phyloP scores from a whole-genome alignment of 2,329 filamentous ascomycete genomes.

The Neocucurbitaria cava region DNA sequence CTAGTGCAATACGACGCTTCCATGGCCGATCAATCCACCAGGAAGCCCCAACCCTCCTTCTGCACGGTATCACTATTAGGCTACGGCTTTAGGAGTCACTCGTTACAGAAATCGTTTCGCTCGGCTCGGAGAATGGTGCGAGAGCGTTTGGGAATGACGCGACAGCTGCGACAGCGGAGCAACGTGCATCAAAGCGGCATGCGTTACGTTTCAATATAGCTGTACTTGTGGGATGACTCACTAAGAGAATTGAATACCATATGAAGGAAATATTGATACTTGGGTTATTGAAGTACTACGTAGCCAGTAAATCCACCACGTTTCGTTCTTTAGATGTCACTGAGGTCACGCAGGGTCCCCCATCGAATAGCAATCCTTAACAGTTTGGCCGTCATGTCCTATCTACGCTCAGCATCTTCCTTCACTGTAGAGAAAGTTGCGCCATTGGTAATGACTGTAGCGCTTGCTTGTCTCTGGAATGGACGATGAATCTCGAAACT shows the following conservation, averaged over 20 bases:
- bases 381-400: neutral
- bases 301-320: neutral
- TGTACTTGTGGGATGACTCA: neutral
- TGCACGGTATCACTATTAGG: neutral
- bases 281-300: neutral
- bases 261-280: neutral
- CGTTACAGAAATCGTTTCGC: neutral
- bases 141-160: neutral
- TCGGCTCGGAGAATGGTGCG: conserved; percentile 1
- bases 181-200: neutral
- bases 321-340: neutral
- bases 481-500: neutral
- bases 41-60: neutral
- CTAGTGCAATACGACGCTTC: neutral
- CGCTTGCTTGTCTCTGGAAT: conserved; percentile 12
- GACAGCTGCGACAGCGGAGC: neutral
- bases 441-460: conserved; percentile 14
- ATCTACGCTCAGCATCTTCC: neutral
- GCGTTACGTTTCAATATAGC: neutral
- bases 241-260: neutral
- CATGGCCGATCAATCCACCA: neutral
- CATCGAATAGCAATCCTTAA: neutral
- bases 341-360: neutral
- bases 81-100: neutral
- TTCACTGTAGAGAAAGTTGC: neutral